These are phyloP conservation scores for Plasmodium adleri DNA, from an alignment of 169 alveolate species.

Conservation along the genomic window DNA sequence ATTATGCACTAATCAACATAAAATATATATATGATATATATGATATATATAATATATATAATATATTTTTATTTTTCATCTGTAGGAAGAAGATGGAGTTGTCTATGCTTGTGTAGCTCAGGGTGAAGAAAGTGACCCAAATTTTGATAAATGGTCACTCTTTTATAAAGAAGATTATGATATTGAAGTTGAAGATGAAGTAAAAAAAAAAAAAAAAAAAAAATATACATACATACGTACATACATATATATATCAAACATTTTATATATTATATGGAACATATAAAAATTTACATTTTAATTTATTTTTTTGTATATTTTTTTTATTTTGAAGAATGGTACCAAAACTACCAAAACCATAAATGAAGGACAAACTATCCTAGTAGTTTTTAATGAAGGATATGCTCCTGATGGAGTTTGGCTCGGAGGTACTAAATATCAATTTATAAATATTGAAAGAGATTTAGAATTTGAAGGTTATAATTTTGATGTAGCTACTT, in stretches of 20 bases:
- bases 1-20: neutral
- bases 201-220: slow-evolving; percentile 4
- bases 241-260: neutral
- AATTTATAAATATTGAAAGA: slow-evolving; percentile 82
- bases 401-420: slow-evolving; percentile 83
- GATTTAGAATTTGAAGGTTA: slow-evolving; percentile 79
- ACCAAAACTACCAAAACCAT: slow-evolving; percentile 40
- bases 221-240: neutral
- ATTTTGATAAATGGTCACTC: slow-evolving; percentile 65
- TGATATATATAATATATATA: neutral
- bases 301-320: neutral
- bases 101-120: slow-evolving; percentile 69
- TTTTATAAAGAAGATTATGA: slow-evolving; percentile 67
- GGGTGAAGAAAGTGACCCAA: slow-evolving; percentile 48
- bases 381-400: slow-evolving; percentile 59
- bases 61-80: neutral
- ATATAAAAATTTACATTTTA: neutral
- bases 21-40: neutral
- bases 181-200: slow-evolving; percentile 72
- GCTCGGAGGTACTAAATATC: slow-evolving; percentile 85
- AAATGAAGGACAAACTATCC: slow-evolving; percentile 47
- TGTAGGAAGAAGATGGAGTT: slow-evolving; percentile 68
- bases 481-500: slow-evolving; percentile 82
- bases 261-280: neutral
- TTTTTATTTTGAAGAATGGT: slow-evolving; percentile 26